These are phyloP conservation scores for Dendrobium officinale DNA, from an alignment of 106 monocot species.

Conservation along the genomic window DNA sequence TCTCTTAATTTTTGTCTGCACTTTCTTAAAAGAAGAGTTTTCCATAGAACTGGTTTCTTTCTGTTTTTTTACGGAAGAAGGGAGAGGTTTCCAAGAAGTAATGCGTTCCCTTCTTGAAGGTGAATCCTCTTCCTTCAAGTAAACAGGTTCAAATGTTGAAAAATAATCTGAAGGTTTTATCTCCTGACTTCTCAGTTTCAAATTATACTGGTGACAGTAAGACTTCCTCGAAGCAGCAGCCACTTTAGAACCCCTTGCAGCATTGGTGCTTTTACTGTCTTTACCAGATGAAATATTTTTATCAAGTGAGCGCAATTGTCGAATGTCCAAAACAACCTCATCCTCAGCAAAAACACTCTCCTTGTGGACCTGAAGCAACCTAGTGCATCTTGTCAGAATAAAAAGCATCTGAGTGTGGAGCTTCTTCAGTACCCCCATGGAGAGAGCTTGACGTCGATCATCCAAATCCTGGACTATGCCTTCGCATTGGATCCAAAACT, in stretches of 20 bases:
- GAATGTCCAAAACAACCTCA: conserved; percentile 47
- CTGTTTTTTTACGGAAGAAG: conserved; percentile 36
- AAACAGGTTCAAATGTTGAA: conserved; percentile 31
- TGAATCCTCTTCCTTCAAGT: conserved; percentile 28
- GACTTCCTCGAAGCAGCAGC: conserved; percentile 59
- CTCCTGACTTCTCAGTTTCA: conserved; percentile 92
- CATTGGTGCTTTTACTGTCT: conserved; percentile 26
- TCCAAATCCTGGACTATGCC: conserved; percentile 95
- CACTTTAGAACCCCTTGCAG: conserved; percentile 29
- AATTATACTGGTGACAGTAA: conserved; percentile 79
- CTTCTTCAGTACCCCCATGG: conserved; percentile 87
- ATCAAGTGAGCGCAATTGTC: conserved; percentile 46
- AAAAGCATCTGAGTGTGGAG: conserved; percentile 91
- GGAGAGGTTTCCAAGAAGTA: conserved; percentile 85
- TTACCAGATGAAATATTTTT: conserved; percentile 19
- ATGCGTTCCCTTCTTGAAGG: conserved; percentile 50
- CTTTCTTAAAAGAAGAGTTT: conserved; percentile 17
- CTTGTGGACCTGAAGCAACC: conserved; percentile 89
- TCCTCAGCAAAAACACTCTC: conserved; percentile 80
- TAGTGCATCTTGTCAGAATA: conserved; percentile 89
- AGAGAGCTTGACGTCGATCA: conserved; percentile 77
- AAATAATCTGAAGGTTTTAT: conserved; percentile 59
- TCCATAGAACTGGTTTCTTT: conserved; percentile 33
- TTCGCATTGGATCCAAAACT: conserved; percentile 97
- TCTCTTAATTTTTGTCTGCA: conserved; percentile 6